phyloP scores from a whole-genome alignment of 2,329 filamentous ascomycete species.

The Verticillium isaacii region DNA sequence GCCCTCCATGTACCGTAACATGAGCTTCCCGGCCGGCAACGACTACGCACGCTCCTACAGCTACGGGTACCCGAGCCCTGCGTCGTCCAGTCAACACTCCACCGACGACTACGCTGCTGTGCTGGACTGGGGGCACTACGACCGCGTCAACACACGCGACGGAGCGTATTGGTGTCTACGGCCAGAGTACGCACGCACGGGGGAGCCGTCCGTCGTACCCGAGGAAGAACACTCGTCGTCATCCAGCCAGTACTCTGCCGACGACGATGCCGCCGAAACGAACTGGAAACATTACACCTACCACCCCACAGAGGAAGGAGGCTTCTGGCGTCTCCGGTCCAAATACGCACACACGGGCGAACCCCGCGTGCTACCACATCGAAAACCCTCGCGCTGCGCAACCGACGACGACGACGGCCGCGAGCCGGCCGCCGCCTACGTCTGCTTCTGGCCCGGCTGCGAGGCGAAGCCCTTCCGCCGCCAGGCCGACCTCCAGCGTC shows the following conservation, averaged over 20 bases:
- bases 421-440: not conserved
- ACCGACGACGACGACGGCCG: not conserved
- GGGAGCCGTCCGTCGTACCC: not conserved
- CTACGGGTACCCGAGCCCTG: not conserved
- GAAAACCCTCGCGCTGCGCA: not conserved
- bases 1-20: not conserved
- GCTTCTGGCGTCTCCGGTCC: slow-evolving; percentile 12
- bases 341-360: slow-evolving; percentile 10
- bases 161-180: no score
- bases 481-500: slow-evolving; percentile 49
- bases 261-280: not conserved
- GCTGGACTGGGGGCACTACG: no score
- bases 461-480: slow-evolving; percentile 42
- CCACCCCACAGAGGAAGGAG: slow-evolving; percentile 11
- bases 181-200: no score
- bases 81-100: not conserved
- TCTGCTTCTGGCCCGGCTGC: slow-evolving; percentile 37
- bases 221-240: not conserved
- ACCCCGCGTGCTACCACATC: slow-evolving; percentile 10
- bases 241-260: not conserved
- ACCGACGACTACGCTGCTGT: no score
- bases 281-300: slow-evolving; percentile 12
- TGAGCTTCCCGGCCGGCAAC: not conserved
- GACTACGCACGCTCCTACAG: no score
- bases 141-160: no score